Evolutionary conservation across 495 filamentous ascomycete species (phyloP).

Genomic region (Sordaria brevicollis): DNA sequence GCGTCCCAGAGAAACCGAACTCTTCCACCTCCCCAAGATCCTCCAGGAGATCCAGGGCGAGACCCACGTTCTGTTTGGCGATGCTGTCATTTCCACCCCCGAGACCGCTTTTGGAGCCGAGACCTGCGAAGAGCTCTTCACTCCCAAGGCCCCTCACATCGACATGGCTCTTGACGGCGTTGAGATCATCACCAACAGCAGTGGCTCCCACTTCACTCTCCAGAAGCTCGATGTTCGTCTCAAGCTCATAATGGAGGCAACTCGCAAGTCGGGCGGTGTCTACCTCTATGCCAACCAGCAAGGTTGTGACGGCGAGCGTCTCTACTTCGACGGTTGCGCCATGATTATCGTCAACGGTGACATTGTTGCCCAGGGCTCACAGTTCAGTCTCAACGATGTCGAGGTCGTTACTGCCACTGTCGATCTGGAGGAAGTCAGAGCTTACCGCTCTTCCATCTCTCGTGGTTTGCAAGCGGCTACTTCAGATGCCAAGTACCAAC

Average conservation of each 20-base stretch:
- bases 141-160: constrained; percentile 46
- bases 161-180: constrained; percentile 48
- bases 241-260: constrained; percentile 66
- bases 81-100: constrained; percentile 60
- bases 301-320: constrained; percentile 60
- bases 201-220: constrained; percentile 58
- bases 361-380: constrained; percentile 58
- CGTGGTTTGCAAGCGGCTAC: constrained; percentile 48
- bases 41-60: constrained; percentile 52
- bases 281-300: constrained; percentile 59
- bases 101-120: constrained; percentile 66
- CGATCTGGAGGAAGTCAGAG: constrained; percentile 67
- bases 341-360: constrained; percentile 70
- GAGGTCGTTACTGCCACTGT: constrained; percentile 75
- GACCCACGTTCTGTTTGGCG: constrained; percentile 58
- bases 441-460: constrained; percentile 39
- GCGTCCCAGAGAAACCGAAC: constrained; percentile 44
- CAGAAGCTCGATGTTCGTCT: constrained; percentile 68
- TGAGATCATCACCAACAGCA: constrained; percentile 72
- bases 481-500: constrained; percentile 24
- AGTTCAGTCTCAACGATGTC: constrained; percentile 73
- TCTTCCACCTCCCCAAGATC: constrained; percentile 61
- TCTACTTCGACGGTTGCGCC: constrained; percentile 54
- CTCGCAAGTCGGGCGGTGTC: constrained; percentile 62
- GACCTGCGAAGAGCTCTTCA: constrained; percentile 75